phyloP scores from a whole-genome alignment of 176 grass and related monocot genomes.

The Coix lacrymajobi region DNA sequence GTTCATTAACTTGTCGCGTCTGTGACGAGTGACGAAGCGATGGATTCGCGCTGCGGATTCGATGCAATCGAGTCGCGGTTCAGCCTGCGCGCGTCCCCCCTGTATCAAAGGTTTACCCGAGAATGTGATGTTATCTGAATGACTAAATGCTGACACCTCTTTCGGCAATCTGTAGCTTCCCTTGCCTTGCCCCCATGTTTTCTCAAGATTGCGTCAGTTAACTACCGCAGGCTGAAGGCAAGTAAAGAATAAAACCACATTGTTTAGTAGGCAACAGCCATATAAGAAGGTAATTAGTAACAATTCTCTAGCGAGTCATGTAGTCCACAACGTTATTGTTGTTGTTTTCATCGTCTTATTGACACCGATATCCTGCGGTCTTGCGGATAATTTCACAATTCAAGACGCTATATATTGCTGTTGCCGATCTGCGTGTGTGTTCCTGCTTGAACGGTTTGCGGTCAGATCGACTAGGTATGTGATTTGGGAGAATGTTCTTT shows the following conservation, averaged over 20 bases:
- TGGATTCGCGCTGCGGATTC: not conserved
- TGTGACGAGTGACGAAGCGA: not conserved
- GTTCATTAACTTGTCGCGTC: not conserved
- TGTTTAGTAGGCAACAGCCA: not conserved
- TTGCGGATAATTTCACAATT: not conserved
- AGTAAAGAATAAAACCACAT: not conserved
- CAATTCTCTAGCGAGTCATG: not conserved
- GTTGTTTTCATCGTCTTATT: not conserved
- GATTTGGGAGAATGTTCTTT: not conserved
- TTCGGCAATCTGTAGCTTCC: not conserved
- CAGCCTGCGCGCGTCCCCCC: not conserved
- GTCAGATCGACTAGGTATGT: not conserved
- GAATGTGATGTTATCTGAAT: not conserved
- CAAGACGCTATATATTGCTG: not conserved
- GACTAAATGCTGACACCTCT: not conserved
- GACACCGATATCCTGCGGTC: too few relatives aligned
- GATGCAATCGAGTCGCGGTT: not conserved
- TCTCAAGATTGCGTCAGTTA: not conserved
- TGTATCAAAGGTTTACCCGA: not conserved
- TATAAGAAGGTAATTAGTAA: not conserved
- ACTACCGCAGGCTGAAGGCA: not conserved
- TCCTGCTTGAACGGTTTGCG: not conserved
- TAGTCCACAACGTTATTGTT: not conserved
- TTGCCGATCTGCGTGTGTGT: not conserved
- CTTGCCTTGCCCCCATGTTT: not conserved